phyloP scores from a whole-genome alignment of 805 yeast species.

The Scheffersomyces coipomensis region DNA sequence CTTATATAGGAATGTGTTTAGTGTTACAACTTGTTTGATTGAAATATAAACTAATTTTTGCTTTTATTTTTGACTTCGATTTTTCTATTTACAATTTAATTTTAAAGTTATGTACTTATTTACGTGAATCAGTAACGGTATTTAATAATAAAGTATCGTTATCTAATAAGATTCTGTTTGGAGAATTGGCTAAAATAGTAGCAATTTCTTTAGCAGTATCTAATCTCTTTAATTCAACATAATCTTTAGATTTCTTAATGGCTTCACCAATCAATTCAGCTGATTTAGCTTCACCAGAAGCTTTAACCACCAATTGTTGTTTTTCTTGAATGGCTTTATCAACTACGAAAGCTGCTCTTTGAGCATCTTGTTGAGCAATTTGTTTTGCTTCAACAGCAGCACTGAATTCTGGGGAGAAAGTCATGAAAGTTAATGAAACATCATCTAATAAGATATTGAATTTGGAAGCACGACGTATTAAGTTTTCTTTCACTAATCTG shows the following conservation, averaged over 20 bases:
- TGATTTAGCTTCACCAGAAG: conserved; percentile 99
- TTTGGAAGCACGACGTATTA: conserved; percentile 78
- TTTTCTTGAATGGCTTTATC: conserved; percentile 98
- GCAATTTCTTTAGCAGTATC: conserved; percentile 98
- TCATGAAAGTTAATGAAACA: conserved; percentile 96
- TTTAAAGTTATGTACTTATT: conserved; percentile 13
- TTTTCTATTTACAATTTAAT: neutral
- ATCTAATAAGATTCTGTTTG: conserved; percentile 88
- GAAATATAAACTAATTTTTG: neutral
- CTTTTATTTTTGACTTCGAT: too few species aligned
- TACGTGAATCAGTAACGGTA: conserved; percentile 78
- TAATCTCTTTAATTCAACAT: conserved; percentile 93
- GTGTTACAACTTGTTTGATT: neutral
- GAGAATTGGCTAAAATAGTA: conserved; percentile 75
- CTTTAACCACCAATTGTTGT: conserved; percentile 91
- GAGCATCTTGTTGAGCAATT: conserved; percentile 99
- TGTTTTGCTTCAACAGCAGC: conserved; percentile 98
- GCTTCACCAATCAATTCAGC: conserved; percentile 99
- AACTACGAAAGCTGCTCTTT: conserved; percentile 88
- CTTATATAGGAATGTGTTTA: too few species aligned
- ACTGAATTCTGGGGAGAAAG: conserved; percentile 94
- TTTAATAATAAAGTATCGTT: conserved; percentile 89
- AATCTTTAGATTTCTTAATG: conserved; percentile 92
- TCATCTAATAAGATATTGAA: conserved; percentile 92
- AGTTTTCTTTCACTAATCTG: conserved; percentile 82